Base-by-base conservation (phyloP, 2,329 filamentous ascomycete genomes). In the Cytospora mali region DNA sequence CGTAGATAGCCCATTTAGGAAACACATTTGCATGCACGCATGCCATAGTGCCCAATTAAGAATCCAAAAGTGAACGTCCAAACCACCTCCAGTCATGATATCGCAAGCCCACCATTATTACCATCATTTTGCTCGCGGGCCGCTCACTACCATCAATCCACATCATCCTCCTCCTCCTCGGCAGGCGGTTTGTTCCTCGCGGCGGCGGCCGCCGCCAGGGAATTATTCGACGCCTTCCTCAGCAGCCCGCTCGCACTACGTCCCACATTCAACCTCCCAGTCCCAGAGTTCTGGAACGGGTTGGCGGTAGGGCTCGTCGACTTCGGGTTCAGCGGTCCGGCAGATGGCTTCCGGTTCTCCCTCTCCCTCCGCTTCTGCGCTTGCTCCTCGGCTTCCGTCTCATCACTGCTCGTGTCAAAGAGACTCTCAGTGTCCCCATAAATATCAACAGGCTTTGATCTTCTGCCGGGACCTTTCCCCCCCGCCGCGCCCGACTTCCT, bases 401-500 rank as follows among this genome's bases (percentile, higher is more conserved):
- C 73, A 66, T 73, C 71, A 50, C 53, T 62, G 62, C 61, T 65
- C 25, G 64, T 67, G 16, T 72, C 69, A 27, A 71, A 69, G 6
- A 71, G 71, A 4, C 69, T 69, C 4, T 74, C 63, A 13, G 69
- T 71, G 21, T 74, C 72, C 0, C 75, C 74, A 7, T 77, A 65
- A n/a, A 49, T 35, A 28, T 65, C 63, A 13, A 13, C 50, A 7
- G 60, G 52, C 53, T 70, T 35, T 77, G 79, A 79, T 72, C 31
- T 79, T 75, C 29, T 80, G 79, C 68, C 67, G 61, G 18, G 33
- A 52, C 53, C 33, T 46, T 23, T 51, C 31, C 18, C 27, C 28
- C 31, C 4, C 14, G 82, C 82, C 13, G 75, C 72, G 65, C 76
- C 83, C 16, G 84, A 75, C 3, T 80, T 77, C 27, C 75, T 76